Evolutionary conservation across 169 alveolate genomes (phyloP), one percentile per base, ranked within the genome.

Genomic region (Cyclospora cayetanensis): DNA sequence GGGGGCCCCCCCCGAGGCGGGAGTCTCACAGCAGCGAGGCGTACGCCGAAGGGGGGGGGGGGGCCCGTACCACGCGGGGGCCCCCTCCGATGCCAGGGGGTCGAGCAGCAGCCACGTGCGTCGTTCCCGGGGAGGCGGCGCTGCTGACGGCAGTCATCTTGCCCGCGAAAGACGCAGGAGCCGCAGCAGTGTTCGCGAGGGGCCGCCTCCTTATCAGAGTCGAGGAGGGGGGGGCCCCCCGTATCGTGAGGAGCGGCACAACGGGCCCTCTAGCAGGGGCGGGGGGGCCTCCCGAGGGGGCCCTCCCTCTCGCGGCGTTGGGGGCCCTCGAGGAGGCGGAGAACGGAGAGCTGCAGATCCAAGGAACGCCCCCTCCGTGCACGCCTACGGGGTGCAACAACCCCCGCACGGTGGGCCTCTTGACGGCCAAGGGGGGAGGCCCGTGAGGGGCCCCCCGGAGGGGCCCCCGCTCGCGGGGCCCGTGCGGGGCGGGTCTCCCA

Each of bases 271-370:
- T 29, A 11, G 7, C 29, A 60, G 34, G 29, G 72, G 34, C n/a
- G 72, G 34, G 72, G 72, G 29, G 72, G 72, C 72, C 72, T 29
- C 29, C 72, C n/a, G 34, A 29, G 72, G 29, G 72, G 72, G 35
- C 72, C 72, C 29, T 29, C n/a, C n/a, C n/a, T n/a, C n/a, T n/a
- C n/a, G n/a, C 72, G 34, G 20, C 72, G 7, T 9, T 4, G 72
- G 72, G 72, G 72, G 72, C 72, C 72, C 72, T 60, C 7, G 72
- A 50, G 60, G 60, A 50, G n/a, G n/a, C n/a, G n/a, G n/a, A 50
- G 60, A 9, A 50, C 9, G 60, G 60, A 50, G 60, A 50, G 60
- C 60, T 12, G 60, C 60, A 50, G 60, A 50, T 50, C 18, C 60
- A 50, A 18, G n/a, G 9, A 50, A 29, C 35, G 72, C 72, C 72